These are phyloP conservation scores for Cyberlindnera suaveolens DNA, from an alignment of 805 yeast genomes.

Conservation along the genomic window DNA sequence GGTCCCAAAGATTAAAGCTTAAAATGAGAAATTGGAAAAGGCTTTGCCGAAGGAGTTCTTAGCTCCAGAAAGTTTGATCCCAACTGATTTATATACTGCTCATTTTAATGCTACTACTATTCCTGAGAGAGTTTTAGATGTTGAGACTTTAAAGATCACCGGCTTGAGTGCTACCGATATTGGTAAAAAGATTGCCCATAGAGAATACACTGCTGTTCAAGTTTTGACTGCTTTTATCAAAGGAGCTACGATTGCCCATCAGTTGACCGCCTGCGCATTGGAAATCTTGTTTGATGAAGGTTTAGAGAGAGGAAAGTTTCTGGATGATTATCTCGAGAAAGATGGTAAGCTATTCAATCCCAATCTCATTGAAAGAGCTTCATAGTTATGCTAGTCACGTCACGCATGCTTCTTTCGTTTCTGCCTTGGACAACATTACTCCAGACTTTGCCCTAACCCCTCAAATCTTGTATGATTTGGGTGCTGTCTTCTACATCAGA, in stretches of 20 bases:
- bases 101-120: constrained; percentile 15
- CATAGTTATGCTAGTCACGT: constrained; percentile 37
- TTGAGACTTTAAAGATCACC: no score
- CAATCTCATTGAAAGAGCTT: constrained; percentile 50
- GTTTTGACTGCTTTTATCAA: constrained; percentile 38
- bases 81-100: constrained; percentile 9
- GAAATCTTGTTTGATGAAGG: constrained; percentile 49
- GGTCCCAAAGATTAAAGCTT: constrained; percentile 18
- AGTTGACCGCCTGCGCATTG: constrained; percentile 32
- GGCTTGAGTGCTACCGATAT: no score
- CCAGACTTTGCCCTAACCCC: constrained; percentile 33
- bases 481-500: constrained; percentile 49
- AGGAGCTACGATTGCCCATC: constrained; percentile 53
- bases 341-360: constrained; percentile 45
- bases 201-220: constrained; percentile 5
- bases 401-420: constrained; percentile 39
- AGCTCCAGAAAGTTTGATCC: constrained; percentile 11
- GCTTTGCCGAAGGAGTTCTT: constrained; percentile 4
- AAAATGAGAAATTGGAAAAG: constrained; percentile 8
- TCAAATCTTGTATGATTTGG: constrained; percentile 32
- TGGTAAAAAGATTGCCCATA: constrained; percentile 1
- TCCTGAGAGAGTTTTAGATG: constrained; percentile 12
- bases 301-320: constrained; percentile 42
- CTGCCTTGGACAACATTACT: constrained; percentile 45
- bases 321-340: constrained; percentile 42